Base-by-base conservation (phyloP, 352 stramenopile species). In the Pythium aristosporum region DNA sequence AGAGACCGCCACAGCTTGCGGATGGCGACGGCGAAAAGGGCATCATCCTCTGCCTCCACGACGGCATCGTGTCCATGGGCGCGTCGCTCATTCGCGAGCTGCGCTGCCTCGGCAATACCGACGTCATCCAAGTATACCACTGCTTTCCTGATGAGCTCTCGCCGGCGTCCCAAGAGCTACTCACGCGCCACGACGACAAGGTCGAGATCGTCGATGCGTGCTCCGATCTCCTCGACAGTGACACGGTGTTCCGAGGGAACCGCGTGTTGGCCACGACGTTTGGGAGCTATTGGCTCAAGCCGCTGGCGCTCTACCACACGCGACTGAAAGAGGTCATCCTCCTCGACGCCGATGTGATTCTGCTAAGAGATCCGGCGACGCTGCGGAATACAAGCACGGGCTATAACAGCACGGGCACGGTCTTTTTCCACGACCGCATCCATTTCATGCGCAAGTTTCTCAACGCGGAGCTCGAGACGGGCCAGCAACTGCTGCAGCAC, bases 391-490 rank as follows among this genome's bases (percentile, higher is more conserved):
- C 15, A 5, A 74, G 72, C 54, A 72, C 49, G 1, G 82, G 75
- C 16, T 91, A 91, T 52, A 25, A 65, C 11, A 58, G 61, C 43
- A 85, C 72, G 4, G 81, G 81, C 18, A 88, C 81, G 39, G 75
- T 78, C 13, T 91, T 91, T 59, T 91, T 91, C 63, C 80, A 87
- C 37, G 82, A 91, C 54, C 81, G 79, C 12, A 64, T 86, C 41
- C 58, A 64, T 23, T 79, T 78, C 16, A 63, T 85, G 48, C 80
- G 76, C 61, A 74, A 74, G 32, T 75, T 73, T 50, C 70, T 75
- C 53, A 68, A 77, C 3, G 15, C 23, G 1, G 5, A 62, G 15
- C 16, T 61, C 8, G 9, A 32, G 1, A 43, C 34, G 11, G 64
- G 52, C 23, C 8, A 60, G 41, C 70, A 74, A 57, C 69, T 78